Conservation (phyloP, 2,329 filamentous ascomycete species). For the Elsinoe perseae region DNA sequence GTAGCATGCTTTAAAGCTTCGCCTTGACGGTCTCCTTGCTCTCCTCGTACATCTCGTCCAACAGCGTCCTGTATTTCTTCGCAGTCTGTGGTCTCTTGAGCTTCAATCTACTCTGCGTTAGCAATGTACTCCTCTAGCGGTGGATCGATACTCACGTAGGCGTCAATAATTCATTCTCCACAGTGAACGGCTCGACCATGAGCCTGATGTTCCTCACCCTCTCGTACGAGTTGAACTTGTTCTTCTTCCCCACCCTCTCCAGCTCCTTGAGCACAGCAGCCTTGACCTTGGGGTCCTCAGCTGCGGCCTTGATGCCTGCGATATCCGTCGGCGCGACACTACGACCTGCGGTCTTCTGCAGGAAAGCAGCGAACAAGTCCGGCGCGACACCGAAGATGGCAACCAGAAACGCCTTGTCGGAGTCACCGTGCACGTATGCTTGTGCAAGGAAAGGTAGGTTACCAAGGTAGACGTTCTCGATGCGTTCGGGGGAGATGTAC, state of each 20-base stretch:
- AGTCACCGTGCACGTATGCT: slow-evolving; percentile 87
- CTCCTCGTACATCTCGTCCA: slow-evolving; percentile 56
- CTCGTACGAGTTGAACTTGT: slow-evolving; percentile 91
- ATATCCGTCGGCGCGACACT: slow-evolving; percentile 49
- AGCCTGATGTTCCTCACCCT: slow-evolving; percentile 66
- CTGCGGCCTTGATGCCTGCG: slow-evolving; percentile 58
- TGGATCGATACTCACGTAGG: slow-evolving; percentile 61
- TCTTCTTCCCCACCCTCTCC: slow-evolving; percentile 67
- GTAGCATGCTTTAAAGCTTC: slow-evolving; percentile 38
- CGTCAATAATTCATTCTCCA: slow-evolving; percentile 85
- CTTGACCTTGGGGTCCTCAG: slow-evolving; percentile 61
- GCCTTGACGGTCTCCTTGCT: slow-evolving; percentile 39
- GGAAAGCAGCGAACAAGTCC: slow-evolving; percentile 71
- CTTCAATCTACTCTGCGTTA: slow-evolving; percentile 50
- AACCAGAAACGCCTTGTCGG: slow-evolving; percentile 71
- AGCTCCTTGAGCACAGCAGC: slow-evolving; percentile 71
- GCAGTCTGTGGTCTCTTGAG: slow-evolving; percentile 61
- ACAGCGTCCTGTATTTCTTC: slow-evolving; percentile 51
- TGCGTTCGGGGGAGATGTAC: slow-evolving; percentile 19
- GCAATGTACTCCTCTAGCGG: neutral
- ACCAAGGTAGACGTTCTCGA: slow-evolving; percentile 44
- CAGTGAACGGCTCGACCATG: slow-evolving; percentile 79
- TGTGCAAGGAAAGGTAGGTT: slow-evolving; percentile 69
- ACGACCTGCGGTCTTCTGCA: slow-evolving; percentile 65
- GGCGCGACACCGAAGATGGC: slow-evolving; percentile 84